Conservation (phyloP, 2,329 filamentous ascomycete genomes). For the Rosellinia necatrix region DNA sequence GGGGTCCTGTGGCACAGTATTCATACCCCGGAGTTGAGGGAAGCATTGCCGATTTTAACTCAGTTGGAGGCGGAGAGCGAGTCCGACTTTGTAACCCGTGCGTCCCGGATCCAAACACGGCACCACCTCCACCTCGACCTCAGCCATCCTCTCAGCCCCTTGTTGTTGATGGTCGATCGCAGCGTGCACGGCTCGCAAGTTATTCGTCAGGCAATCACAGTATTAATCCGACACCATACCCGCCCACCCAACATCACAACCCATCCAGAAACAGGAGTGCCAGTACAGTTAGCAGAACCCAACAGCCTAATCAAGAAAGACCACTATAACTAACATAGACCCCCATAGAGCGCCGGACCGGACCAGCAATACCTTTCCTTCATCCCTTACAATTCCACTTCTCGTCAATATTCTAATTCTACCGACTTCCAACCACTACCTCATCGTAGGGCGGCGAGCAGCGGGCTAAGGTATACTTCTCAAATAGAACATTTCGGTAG, state of each 20-base stretch:
- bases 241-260: conserved; percentile 23
- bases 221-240: conserved; percentile 32
- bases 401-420: conserved; percentile 3
- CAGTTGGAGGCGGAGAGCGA: conserved; percentile 58
- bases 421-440: conserved; percentile 6
- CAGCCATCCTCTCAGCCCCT: conserved; percentile 40
- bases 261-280: conserved; percentile 50
- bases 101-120: conserved; percentile 64
- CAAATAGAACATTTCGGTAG: background rate
- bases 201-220: conserved; percentile 31
- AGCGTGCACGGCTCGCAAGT: conserved; percentile 53
- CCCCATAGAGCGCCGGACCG: conserved; percentile 35
- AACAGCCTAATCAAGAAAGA: background rate
- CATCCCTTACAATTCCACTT: conserved; percentile 3
- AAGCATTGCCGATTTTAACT: conserved; percentile 50
- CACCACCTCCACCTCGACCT: conserved; percentile 59
- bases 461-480: background rate
- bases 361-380: conserved; percentile 23
- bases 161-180: conserved; percentile 23
- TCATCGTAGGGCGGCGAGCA: conserved; percentile 1
- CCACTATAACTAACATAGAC: conserved; percentile 9
- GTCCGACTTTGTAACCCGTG: conserved; percentile 66
- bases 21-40: conserved; percentile 48
- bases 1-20: conserved; percentile 36
- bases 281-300: conserved; percentile 52